A percentile compares a stretch with the other conserved stretches of the same genome.
Evolutionary conservation across 176 grass and related monocot genomes (phyloP).

Genomic region (Echinochloa phyllopogon): DNA sequence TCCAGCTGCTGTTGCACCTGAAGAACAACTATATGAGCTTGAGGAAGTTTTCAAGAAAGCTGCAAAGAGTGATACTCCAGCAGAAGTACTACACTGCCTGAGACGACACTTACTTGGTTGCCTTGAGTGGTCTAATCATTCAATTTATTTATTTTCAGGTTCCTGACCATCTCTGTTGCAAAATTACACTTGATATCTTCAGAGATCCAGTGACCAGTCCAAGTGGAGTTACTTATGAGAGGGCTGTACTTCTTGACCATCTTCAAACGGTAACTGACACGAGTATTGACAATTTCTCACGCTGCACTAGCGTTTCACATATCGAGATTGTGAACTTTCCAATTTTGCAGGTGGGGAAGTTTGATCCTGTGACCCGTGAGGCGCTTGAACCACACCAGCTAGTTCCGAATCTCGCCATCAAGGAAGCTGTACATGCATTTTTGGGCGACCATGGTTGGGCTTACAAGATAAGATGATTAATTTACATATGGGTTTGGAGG

Average conservation of each 20-base stretch:
- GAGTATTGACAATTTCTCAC: neutral
- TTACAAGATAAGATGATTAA: constrained; percentile 68
- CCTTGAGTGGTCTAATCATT: constrained; percentile 1
- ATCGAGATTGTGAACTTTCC: neutral
- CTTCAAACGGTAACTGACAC: constrained; percentile 63
- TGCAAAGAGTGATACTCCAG: constrained; percentile 57
- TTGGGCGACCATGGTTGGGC: constrained; percentile 87
- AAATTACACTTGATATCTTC: constrained; percentile 89
- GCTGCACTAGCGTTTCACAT: neutral
- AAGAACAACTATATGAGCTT: constrained; percentile 65
- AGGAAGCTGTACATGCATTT: constrained; percentile 87
- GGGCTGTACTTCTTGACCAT: constrained; percentile 79
- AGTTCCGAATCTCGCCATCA: constrained; percentile 88
- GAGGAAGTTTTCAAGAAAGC: constrained; percentile 73
- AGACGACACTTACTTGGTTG: neutral
- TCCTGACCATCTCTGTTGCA: constrained; percentile 94
- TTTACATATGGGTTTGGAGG: constrained; percentile 32
- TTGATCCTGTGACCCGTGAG: constrained; percentile 82
- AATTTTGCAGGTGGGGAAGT: constrained; percentile 78
- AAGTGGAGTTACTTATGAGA: constrained; percentile 90
- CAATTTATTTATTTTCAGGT: constrained; percentile 50
- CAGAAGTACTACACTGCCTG: constrained; percentile 55
- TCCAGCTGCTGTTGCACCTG: constrained; percentile 39
- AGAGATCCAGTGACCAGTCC: constrained; percentile 91
- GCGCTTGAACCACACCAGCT: constrained; percentile 71